A percentile compares a stretch with the other conserved stretches of the same genome.
These are phyloP conservation scores for Monosporascus sp. DNA, from an alignment of 2,329 filamentous ascomycete species.

Conservation along the genomic window DNA sequence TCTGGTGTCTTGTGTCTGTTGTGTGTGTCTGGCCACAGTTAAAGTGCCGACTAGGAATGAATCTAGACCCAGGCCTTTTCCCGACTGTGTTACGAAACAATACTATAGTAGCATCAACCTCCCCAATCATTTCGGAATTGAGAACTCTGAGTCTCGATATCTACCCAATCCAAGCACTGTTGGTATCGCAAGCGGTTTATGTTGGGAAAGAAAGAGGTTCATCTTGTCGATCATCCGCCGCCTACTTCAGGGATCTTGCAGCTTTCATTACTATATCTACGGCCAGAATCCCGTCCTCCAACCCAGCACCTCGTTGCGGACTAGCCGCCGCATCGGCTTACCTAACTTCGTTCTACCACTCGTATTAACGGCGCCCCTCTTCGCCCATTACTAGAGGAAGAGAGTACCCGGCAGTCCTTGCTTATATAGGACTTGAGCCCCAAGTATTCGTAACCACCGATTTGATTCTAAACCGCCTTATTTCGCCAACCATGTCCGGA, in stretches of 20 bases:
- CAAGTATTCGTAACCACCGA: neutral
- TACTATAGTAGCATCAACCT: too few species aligned
- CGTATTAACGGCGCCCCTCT: neutral
- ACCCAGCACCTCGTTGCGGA: too few species aligned
- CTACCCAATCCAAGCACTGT: neutral
- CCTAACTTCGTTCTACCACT: too few species aligned
- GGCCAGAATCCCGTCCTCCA: too few species aligned
- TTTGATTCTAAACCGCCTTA: constrained; percentile 4
- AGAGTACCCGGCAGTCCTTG: too few species aligned
- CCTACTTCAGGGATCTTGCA: neutral
- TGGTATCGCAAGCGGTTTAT: neutral
- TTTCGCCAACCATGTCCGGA: constrained; percentile 17
- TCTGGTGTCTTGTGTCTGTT: too few species aligned
- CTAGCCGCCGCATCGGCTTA: too few species aligned
- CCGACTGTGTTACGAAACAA: neutral
- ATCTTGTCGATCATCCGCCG: too few species aligned
- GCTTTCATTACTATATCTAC: neutral
- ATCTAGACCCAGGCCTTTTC: neutral
- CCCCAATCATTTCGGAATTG: neutral
- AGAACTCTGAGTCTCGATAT: neutral
- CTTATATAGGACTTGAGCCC: neutral
- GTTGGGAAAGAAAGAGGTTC: neutral
- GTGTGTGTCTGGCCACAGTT: neutral
- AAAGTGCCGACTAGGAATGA: neutral
- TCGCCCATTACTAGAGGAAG: neutral